Base-by-base conservation (phyloP, 75 land plant genomes). In the Selaginella tamariscina region DNA sequence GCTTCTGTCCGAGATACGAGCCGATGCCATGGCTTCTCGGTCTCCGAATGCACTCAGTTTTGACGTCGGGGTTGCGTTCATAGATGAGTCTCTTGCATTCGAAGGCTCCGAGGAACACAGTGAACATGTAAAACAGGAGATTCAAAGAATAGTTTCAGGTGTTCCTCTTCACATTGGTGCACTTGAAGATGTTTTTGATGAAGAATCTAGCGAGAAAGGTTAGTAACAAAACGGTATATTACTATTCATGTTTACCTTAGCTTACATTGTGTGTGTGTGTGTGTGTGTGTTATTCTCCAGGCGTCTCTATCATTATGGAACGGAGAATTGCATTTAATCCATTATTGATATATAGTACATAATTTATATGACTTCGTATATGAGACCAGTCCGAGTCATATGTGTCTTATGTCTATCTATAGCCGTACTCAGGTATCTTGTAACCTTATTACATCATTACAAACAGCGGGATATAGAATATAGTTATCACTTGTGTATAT, bases 1-100 rank as follows among this genome's bases (percentile, higher is more conserved):
- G 64, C 87, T 91, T 67, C 77, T 90, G 2, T 78, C 75, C 67
- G 99, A 95, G 73, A 85, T 90, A 80, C 83, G 94, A 68, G 71
- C 69, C 65, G 84, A 86, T 67, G 82, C 71, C 75, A 82, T 81
- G 63, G 97, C 97, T 32, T 85, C 86, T 70, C 80, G 73, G 69
- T 84, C 87, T 66, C 74, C 67, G 59, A 59, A 79, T 20, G 70
- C 82, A 23, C 83, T 71, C 24, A 91, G 87, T 1, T 95, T 95
- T 78, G 80, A 86, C 60, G 80, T 95, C 39, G 99, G 96, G 55
- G 92, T 87, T 54, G 85, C 79, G 26, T 90, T 75, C 69, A 76
- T 95, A 26, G 80, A 85, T 75, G 99, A 95, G 70, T 79, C 78
- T 68, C 29, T 67, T 2, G 65, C 72, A 31, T 67, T 44, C 56